Evolutionary conservation across 73 alveolate species (phyloP).

Genomic region (Chromera velia): DNA sequence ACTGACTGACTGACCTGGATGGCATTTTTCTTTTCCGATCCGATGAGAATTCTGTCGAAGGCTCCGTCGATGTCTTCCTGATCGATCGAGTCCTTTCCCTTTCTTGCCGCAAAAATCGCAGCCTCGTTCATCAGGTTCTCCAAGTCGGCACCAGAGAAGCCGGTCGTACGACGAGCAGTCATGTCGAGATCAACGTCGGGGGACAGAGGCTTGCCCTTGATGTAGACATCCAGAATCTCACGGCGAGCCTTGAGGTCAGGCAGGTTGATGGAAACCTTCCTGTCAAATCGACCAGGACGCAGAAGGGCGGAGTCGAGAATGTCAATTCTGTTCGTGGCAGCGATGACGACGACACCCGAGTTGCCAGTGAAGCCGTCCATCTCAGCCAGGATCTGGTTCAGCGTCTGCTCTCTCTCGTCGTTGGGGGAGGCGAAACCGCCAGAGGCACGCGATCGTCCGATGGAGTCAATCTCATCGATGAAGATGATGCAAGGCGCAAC

Average conservation of each 20-base stretch:
- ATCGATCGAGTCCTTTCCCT: constrained; percentile 11
- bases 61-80: constrained; percentile 26
- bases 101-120: constrained; percentile 87
- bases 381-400: constrained; percentile 79
- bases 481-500: constrained; percentile 85
- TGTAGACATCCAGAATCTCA: constrained; percentile 20
- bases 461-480: constrained; percentile 89
- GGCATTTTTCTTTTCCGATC: constrained; percentile 33
- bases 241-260: constrained; percentile 49
- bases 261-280: constrained; percentile 49
- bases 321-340: constrained; percentile 82
- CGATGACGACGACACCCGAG: constrained; percentile 74
- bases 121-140: constrained; percentile 95
- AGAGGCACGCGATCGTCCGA: constrained; percentile 62
- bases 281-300: constrained; percentile 73
- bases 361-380: constrained; percentile 85
- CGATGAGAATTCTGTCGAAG: constrained; percentile 31
- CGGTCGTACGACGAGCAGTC: constrained; percentile 80
- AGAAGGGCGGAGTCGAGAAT: constrained; percentile 61
- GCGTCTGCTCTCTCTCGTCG: constrained; percentile 86
- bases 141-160: constrained; percentile 96
- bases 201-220: neutral
- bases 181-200: constrained; percentile 3
- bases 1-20: neutral
- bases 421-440: constrained; percentile 59